Evolutionary conservation across 1,284 basidiomycete species (phyloP), one percentile per base, ranked within the genome.

Genomic region (Austropuccinia psidii): DNA sequence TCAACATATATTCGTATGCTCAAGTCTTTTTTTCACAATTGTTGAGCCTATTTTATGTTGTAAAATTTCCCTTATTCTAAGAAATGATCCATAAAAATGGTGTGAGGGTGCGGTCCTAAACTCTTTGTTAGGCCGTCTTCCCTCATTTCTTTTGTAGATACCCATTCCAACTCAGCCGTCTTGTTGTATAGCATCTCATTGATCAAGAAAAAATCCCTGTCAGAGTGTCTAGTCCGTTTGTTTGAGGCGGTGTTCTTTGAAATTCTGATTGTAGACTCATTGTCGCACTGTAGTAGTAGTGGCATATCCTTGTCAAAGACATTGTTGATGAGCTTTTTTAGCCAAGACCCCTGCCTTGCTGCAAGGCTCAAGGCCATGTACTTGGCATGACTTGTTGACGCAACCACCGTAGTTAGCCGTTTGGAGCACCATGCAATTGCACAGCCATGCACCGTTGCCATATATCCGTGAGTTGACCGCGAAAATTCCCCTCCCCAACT

Each of bases 311-410:
- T 45, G 8, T 31, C 55, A 11, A 37, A 6, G 24, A 62, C 5
- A 43, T 62, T 27, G 5, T 41, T 21, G 6, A 62, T 6, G 9
- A 69, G 21, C 19, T 69, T 41, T 13, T 52, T 39, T 2, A 69
- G 8, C 52, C 66, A 69, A 4, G 57, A 13, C 2, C 37, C 17
- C 33, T 69, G 45, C 54, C 27, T 43, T 2, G 52, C 33, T 7
- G 37, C 47, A n/a, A 31, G 45, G 24, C 49, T 33, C n/a, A 68
- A 29, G 21, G 43, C 62, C 62, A 69, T 69, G 37, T 57, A 58
- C 57, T 58, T 41, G 2, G 66, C 24, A 57, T 69, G 54, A 24
- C 35, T 24, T 1, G 66, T 57, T 1, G 66, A 69, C 17, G 24
- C 43, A 19, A 37, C 66, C 27, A 67, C 49, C 1, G 35, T 67